Evolutionary conservation across 163 green algal genomes (phyloP).

Genomic region (Volvox carteri): DNA sequence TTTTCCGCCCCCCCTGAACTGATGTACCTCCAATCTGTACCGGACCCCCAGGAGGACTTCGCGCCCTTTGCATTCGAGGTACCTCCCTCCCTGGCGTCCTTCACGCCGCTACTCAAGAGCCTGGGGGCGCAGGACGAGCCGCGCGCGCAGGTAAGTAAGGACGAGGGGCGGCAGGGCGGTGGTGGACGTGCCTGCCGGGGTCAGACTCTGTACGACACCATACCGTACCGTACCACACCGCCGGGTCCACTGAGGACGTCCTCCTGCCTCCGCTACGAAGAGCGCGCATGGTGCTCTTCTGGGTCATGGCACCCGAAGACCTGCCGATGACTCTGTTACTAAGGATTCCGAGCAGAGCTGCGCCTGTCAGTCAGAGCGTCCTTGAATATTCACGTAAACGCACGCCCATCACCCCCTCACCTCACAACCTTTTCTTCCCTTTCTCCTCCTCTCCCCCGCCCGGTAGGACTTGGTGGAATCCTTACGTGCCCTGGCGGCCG

Average conservation of each 20-base stretch:
- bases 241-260: too few species aligned
- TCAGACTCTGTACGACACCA: not conserved
- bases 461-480: constrained; percentile 62
- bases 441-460: not conserved
- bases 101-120: constrained; percentile 62
- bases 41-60: constrained; percentile 61
- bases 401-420: too few species aligned
- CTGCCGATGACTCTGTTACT: too few species aligned
- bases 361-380: too few species aligned
- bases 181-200: too few species aligned
- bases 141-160: constrained; percentile 27
- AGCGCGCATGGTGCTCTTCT: too few species aligned
- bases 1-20: not conserved
- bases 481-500: constrained; percentile 59
- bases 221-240: not conserved
- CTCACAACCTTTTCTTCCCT: too few species aligned
- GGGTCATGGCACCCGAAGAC: too few species aligned
- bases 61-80: constrained; percentile 79
- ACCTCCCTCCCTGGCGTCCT: constrained; percentile 54
- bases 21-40: not conserved
- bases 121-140: constrained; percentile 74
- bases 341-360: too few species aligned
- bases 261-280: too few species aligned
- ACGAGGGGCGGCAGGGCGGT: too few species aligned
- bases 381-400: too few species aligned